Evolutionary conservation across 2,329 filamentous ascomycete genomes (phyloP), one percentile per base, ranked within the genome.

Genomic region (Penicillium sp.): DNA sequence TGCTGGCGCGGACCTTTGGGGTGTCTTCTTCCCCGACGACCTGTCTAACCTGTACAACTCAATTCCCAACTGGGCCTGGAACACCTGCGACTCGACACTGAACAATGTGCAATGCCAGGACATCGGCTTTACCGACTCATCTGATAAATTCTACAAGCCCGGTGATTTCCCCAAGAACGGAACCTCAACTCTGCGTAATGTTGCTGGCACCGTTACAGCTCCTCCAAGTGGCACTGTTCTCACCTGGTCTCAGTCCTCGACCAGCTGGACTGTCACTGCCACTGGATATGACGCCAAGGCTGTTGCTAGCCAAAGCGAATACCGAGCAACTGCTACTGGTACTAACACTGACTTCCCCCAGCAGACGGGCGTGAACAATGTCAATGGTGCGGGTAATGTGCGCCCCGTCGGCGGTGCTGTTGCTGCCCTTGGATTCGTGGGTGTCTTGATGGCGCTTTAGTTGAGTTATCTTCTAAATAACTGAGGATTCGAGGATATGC

Each of bases 261-360:
- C 47, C 41, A 62, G 67, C 6, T 74, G 68, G 47, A 73, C 70
- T 1, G 71, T 74, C 42, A 69, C 69, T 0, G 73, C 71, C 41
- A 69, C 64, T 24, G 57, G 63, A 47, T 61, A 59, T 47, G 57
- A 65, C 43, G n/a, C 21, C 2, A 60, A 60, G 47, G 58, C 57
- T 42, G 63, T 64, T 42, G 51, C 47, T 4, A 57, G 55, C 21
- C 51, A 58, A 52, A 53, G 51, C 43, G 49, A 58, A 18, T 53
- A 51, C 47, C 45, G 50, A 5, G 52, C 57, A 24, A 60, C 60
- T 36, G 55, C 51, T 47, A 63, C 60, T 1, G 54, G 51, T 23
- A 48, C 49, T 8, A 51, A 41, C 31, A 9, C 33, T 9, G 42
- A 45, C 4, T 51, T 48, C 41, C 42, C 46, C n/a, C 49, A 51